These are phyloP conservation scores for Vitellaria paradoxa DNA, from an alignment of 179 eudicot species.

Conservation along the genomic window DNA sequence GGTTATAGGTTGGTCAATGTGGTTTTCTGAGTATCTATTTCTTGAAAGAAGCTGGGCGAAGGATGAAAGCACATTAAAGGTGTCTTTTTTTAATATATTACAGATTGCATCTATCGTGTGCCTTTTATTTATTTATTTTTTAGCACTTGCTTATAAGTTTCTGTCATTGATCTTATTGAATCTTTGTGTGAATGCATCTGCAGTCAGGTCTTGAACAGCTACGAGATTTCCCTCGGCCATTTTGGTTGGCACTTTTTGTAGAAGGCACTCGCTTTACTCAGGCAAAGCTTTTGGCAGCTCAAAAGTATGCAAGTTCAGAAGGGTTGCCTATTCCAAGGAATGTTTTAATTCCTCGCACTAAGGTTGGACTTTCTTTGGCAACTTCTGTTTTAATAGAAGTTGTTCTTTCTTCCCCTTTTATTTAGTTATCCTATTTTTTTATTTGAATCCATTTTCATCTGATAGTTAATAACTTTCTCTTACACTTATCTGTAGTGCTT, in stretches of 20 bases:
- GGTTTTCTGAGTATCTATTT: slow-evolving; percentile 98
- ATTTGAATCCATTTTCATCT: background rate
- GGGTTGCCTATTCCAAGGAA: slow-evolving; percentile 74
- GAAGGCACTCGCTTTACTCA: slow-evolving; percentile 95
- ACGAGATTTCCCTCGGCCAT: slow-evolving; percentile 73
- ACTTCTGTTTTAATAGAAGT: background rate
- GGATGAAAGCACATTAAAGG: slow-evolving; percentile 86
- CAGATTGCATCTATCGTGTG: background rate
- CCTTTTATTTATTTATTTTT: background rate
- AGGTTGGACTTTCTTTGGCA: slow-evolving; percentile 36
- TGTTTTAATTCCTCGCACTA: slow-evolving; percentile 88
- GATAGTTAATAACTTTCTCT: background rate
- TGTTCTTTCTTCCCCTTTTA: background rate
- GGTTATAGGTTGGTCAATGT: slow-evolving; percentile 99
- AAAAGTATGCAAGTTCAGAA: slow-evolving; percentile 68
- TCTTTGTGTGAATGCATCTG: slow-evolving; percentile 11
- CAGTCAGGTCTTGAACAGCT: slow-evolving; percentile 75
- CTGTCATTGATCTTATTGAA: background rate
- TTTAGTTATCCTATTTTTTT: background rate
- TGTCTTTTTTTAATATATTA: slow-evolving; percentile 18
- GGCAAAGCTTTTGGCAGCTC: slow-evolving; percentile 77
- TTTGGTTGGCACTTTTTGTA: slow-evolving; percentile 87
- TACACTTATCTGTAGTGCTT: too few species aligned
- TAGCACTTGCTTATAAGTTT: background rate
- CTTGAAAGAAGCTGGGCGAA: slow-evolving; percentile 97